These are phyloP conservation scores for Hemileccinum impolitum DNA, from an alignment of 768 basidiomycete genomes.

Conservation along the genomic window DNA sequence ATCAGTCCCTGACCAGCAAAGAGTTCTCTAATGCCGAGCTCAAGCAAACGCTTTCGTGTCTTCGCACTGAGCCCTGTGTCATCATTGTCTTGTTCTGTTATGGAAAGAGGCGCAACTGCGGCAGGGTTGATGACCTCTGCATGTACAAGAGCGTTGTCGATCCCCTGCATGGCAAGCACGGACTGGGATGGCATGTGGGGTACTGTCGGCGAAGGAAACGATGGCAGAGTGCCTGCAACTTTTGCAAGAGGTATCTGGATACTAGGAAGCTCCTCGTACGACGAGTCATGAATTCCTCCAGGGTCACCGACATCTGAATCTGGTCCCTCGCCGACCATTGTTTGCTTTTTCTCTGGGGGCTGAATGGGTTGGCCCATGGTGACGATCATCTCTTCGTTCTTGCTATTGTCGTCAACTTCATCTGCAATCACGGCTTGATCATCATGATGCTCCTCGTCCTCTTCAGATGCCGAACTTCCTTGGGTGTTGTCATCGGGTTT, in stretches of 20 bases:
- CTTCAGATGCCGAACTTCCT: constrained; percentile 18
- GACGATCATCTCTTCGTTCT: constrained; percentile 4
- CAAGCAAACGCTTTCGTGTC: constrained; percentile 59
- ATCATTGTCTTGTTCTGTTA: constrained; percentile 34
- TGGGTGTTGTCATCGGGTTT: constrained; percentile 21
- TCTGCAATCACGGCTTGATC: constrained; percentile 18
- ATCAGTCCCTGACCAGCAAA: constrained; percentile 71
- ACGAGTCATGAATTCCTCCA: not conserved
- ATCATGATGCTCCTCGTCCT: constrained; percentile 20
- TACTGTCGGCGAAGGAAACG: constrained; percentile 63
- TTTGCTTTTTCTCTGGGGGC: constrained; percentile 46
- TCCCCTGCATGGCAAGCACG: constrained; percentile 71
- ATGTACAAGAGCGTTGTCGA: constrained; percentile 67
- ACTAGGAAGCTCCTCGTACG: not conserved
- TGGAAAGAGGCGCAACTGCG: constrained; percentile 42
- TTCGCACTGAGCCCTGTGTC: constrained; percentile 53
- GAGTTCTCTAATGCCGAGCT: constrained; percentile 79
- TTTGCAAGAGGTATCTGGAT: constrained; percentile 6
- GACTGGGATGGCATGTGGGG: constrained; percentile 70
- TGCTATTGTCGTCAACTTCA: constrained; percentile 12
- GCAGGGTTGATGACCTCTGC: constrained; percentile 68
- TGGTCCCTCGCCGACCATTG: constrained; percentile 26
- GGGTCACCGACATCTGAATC: constrained; percentile 13
- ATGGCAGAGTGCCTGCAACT: constrained; percentile 47
- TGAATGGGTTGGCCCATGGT: constrained; percentile 11